Evolutionary conservation across 108 stramenopile genomes (phyloP).

Genomic region (Mediolabrus comicus): DNA sequence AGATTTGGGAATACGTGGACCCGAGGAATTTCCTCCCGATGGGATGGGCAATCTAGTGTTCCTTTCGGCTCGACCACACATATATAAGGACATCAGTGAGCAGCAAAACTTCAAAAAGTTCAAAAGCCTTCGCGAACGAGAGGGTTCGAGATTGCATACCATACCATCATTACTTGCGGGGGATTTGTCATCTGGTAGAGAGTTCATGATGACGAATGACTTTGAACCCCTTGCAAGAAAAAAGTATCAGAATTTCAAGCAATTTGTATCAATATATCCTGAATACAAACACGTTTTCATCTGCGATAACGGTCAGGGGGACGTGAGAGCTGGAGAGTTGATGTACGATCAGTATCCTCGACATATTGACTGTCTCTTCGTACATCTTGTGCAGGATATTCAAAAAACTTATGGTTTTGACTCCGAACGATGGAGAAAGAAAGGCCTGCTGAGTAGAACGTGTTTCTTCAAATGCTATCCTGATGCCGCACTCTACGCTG

Average conservation of each 20-base stretch:
- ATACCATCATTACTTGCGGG: slow-evolving; percentile 94
- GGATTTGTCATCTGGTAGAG: slow-evolving; percentile 88
- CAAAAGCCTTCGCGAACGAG: slow-evolving; percentile 76
- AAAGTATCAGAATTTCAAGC: slow-evolving; percentile 93
- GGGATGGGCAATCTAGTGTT: slow-evolving; percentile 93
- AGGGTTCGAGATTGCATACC: slow-evolving; percentile 87
- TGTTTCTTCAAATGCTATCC: slow-evolving; percentile 92
- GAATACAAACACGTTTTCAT: slow-evolving; percentile 96
- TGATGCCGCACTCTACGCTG: slow-evolving; percentile 93
- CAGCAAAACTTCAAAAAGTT: slow-evolving; percentile 92
- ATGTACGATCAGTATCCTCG: slow-evolving; percentile 89
- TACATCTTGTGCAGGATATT: slow-evolving; percentile 86
- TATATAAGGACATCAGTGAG: slow-evolving; percentile 97
- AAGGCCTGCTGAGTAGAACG: slow-evolving; percentile 60
- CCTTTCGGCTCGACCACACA: slow-evolving; percentile 95
- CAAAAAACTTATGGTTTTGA: slow-evolving; percentile 77
- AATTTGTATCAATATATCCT: slow-evolving; percentile 83
- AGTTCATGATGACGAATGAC: slow-evolving; percentile 88
- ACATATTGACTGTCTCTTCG: slow-evolving; percentile 84
- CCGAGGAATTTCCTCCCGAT: slow-evolving; percentile 88
- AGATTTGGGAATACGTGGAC: slow-evolving; percentile 88
- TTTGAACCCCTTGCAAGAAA: slow-evolving; percentile 88
- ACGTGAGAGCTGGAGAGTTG: slow-evolving; percentile 95
- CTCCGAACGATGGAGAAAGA: slow-evolving; percentile 68
- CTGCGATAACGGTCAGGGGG: slow-evolving; percentile 99